Evolutionary conservation across 2,329 filamentous ascomycete species (phyloP).

Genomic region (Neofusicoccum cordaticola): DNA sequence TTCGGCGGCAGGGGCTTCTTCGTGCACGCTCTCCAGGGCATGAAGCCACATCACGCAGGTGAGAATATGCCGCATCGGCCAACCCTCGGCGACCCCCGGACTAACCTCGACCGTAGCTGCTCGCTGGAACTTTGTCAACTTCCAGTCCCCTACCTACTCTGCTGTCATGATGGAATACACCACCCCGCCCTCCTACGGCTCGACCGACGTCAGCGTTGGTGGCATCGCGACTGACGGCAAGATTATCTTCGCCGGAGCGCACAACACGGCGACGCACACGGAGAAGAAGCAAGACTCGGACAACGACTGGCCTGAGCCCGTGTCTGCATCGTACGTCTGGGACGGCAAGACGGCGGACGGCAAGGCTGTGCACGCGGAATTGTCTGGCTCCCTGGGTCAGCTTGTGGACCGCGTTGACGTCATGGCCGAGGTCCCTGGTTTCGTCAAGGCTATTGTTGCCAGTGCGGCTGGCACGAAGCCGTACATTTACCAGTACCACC

Average conservation of each 20-base stretch:
- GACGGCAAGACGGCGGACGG: slow-evolving; percentile 73
- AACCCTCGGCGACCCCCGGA: not conserved
- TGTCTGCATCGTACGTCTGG: slow-evolving; percentile 73
- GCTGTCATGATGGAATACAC: slow-evolving; percentile 95
- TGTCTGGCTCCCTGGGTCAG: slow-evolving; percentile 67
- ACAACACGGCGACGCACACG: slow-evolving; percentile 65
- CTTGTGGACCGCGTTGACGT: slow-evolving; percentile 84
- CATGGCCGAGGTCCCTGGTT: slow-evolving; percentile 92
- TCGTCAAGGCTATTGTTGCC: slow-evolving; percentile 91
- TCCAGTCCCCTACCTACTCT: slow-evolving; percentile 82
- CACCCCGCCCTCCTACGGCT: slow-evolving; percentile 88
- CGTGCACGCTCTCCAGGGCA: slow-evolving; percentile 85
- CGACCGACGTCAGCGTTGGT: slow-evolving; percentile 78
- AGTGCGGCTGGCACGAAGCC: slow-evolving; percentile 88
- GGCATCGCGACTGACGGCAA: slow-evolving; percentile 78
- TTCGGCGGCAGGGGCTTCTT: slow-evolving; percentile 78
- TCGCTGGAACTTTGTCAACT: slow-evolving; percentile 90
- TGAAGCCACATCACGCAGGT: slow-evolving; percentile 97
- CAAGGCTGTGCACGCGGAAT: slow-evolving; percentile 64
- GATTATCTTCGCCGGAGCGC: slow-evolving; percentile 70
- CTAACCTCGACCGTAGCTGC: slow-evolving; percentile 52
- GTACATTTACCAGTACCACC: slow-evolving; percentile 93
- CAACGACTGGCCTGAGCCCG: slow-evolving; percentile 87
- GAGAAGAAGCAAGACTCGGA: slow-evolving; percentile 68
- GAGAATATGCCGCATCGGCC: slow-evolving; percentile 27